phyloP scores from a whole-genome alignment of 805 yeast species.

The Saturnispora quitensis region DNA sequence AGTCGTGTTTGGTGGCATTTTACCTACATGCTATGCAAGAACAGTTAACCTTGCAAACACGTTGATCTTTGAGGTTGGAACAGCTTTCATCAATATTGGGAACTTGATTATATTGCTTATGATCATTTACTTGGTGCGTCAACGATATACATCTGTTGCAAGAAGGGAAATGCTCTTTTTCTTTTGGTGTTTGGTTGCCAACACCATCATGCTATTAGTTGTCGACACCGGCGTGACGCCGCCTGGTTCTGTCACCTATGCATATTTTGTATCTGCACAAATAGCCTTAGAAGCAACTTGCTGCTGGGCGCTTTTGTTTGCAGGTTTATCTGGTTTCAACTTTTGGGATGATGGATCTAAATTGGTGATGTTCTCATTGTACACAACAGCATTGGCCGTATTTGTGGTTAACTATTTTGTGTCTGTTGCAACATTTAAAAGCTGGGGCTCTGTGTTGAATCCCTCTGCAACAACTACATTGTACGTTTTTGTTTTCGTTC shows the following conservation, averaged over 20 bases:
- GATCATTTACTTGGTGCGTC: slow-evolving; percentile 66
- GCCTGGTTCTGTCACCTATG: slow-evolving; percentile 65
- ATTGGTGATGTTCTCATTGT: slow-evolving; percentile 48
- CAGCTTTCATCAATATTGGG: slow-evolving; percentile 76
- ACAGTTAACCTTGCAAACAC: slow-evolving; percentile 86
- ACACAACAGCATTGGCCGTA: slow-evolving; percentile 43
- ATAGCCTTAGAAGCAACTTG: slow-evolving; percentile 63
- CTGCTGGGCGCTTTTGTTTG: slow-evolving; percentile 58
- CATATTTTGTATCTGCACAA: slow-evolving; percentile 79
- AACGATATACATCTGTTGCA: slow-evolving; percentile 92
- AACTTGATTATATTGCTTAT: slow-evolving; percentile 55
- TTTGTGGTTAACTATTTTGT: slow-evolving; percentile 61
- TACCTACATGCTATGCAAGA: slow-evolving; percentile 77
- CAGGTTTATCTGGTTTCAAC: slow-evolving; percentile 79
- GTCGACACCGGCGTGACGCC: slow-evolving; percentile 93
- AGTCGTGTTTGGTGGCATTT: slow-evolving; percentile 46
- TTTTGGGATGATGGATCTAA: slow-evolving; percentile 91
- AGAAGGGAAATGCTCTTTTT: slow-evolving; percentile 75
- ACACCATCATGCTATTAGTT: slow-evolving; percentile 57
- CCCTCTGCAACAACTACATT: slow-evolving; percentile 52
- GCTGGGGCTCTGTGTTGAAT: slow-evolving; percentile 45
- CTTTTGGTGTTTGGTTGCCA: slow-evolving; percentile 48
- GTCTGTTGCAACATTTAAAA: slow-evolving; percentile 62
- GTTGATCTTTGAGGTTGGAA: slow-evolving; percentile 79
- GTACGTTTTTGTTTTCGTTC: slow-evolving; percentile 58